Percentiles rank a stretch among this genome's conserved stretches.
Conservation (phyloP, 2,329 filamentous ascomycete genomes). For the Talaromyces funiculosus region DNA sequence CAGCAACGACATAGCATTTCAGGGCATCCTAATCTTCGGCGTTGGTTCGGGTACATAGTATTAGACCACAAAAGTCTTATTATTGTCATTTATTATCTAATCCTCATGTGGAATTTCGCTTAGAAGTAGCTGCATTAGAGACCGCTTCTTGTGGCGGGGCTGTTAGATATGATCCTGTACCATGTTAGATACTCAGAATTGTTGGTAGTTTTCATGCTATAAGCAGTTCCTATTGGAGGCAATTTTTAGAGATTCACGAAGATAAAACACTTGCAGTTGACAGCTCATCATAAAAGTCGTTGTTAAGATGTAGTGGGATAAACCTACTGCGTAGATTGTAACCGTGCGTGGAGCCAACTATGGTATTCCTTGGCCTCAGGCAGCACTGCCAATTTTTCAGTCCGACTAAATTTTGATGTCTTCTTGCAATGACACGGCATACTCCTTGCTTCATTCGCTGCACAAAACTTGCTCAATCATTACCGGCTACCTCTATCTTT, state of each 20-base stretch:
- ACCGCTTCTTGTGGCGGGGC: not conserved
- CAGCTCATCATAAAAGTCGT: not conserved
- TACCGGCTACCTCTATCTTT: not conserved
- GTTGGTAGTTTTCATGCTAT: not conserved
- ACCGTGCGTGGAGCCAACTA: not conserved
- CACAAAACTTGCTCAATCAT: not conserved
- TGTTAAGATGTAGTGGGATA: not conserved
- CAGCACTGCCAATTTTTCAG: not conserved
- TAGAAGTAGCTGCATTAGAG: not conserved
- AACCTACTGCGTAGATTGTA: not conserved
- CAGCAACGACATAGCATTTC: not conserved
- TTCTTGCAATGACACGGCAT: not conserved
- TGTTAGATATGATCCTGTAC: not conserved
- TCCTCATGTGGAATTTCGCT: not conserved
- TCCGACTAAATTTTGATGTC: not conserved
- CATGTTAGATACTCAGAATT: not conserved
- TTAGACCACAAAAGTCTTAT: slow-evolving; percentile 2
- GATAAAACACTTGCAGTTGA: not conserved
- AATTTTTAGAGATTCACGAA: not conserved
- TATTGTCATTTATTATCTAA: not conserved
- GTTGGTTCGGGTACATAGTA: not conserved
- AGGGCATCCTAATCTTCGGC: slow-evolving; percentile 8
- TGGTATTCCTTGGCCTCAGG: not conserved
- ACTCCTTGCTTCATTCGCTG: not conserved
- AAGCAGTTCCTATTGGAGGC: not conserved